Evolutionary conservation across 1,284 basidiomycete genomes (phyloP), one percentile per base, ranked within the genome.

Genomic region (Microbotryum scabiosae): DNA sequence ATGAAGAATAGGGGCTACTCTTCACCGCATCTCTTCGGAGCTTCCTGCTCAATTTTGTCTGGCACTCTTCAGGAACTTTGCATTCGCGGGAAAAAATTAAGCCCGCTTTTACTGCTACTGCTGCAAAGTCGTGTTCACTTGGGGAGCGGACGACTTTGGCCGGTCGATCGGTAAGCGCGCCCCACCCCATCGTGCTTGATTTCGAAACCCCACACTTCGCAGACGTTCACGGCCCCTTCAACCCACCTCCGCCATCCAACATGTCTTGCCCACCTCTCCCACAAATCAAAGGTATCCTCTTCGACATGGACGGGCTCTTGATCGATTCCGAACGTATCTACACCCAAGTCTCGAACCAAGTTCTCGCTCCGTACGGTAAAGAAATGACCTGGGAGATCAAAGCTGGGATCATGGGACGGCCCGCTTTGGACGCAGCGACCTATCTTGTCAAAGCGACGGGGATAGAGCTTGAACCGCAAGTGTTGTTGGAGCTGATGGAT

Each of bases 231-330:
- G 30, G 30, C 1, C 10, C 30, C 30, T 7, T 30, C 30, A 30
- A 30, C 30, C 6, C 30, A 9, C 21, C 56, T 26, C 25, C 20
- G 5, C 26, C 41, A 28, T 14, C 18, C 18, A 56, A 6, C 12
- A 66, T 66, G 65, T 18, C 49, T 30, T 30, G 8, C 30, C 30
- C 30, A 30, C 7, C 30, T 6, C 65, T 53, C 16, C 48, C 60
- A 2, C 57, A 48, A 4, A 56, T 68, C 23, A 54, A 51, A 8
- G 67, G 64, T 4, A 58, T 62, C 14, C 46, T 68, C 18, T 68
- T 68, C 49, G 67, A 68, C 58, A 68, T 68, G 67, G 64, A 62
- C 48, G 64, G 62, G 2, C 46, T 66, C n/a, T 28, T 66, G 62
- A 60, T 68, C 21, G 62, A 67, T n/a, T 44, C 41, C 14, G 62